Base-by-base conservation (phyloP, 2,329 filamentous ascomycete species). In the Cytospora piceae region DNA sequence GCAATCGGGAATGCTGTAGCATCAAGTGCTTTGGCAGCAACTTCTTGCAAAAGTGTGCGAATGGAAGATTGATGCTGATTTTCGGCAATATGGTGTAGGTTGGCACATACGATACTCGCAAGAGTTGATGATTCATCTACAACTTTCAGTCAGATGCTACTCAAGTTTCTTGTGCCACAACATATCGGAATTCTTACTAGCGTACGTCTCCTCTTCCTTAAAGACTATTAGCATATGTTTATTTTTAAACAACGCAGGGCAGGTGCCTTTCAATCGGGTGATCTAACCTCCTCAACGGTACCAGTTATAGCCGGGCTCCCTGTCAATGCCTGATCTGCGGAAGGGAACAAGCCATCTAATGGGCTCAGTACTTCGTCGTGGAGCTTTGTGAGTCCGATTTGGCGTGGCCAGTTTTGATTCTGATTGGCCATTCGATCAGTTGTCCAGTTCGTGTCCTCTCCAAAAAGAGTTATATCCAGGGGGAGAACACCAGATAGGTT, bases 11-110 rank as follows among this genome's bases (percentile, higher is more conserved):
- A 49, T 20, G 22, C 17, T 49, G 42, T 49, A n/a, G 42, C 42
- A 49, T 49, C 42, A 49, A 49, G 42, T 49, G 42, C 42, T 49
- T 49, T 49, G 42, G 42, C 42, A 49, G 42, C 42, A 49, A 49
- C 42, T 49, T 49, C 42, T 22, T 49, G 42, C 12, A 49, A 20
- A 49, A 49, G 42, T 22, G 42, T 49, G 22, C 42, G 42, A 22
- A 49, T 49, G 17, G 42, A 49, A 49, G 42, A 49, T 11, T n/a
- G 42, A 49, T 49, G 42, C 15, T 14, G 14, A 49, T 49, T 49
- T 2, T 49, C 42, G 42, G 42, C 17, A 22, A 49, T 49, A 49
- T 49, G 9, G 42, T n/a, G 7, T 22, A 49, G 42, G 22, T n/a
- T 49, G 42, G 42, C 6, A 49, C 42, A 49, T 22, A 49, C 42